Base-by-base conservation (phyloP, 2,329 filamentous ascomycete species). In the Blastomyces parvus region DNA sequence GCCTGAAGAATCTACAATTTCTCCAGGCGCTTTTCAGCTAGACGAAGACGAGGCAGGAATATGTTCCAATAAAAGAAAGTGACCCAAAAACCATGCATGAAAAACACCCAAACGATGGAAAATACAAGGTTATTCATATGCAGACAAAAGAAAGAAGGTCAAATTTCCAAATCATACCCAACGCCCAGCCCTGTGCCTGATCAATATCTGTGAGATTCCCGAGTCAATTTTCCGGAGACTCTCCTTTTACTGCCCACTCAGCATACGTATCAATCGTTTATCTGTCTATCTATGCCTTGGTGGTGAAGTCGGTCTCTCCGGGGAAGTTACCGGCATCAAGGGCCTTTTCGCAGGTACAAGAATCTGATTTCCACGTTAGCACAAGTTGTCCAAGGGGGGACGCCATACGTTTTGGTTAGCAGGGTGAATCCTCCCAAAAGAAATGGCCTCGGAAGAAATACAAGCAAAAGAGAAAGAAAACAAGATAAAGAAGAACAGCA, bases 231-330 rank as follows among this genome's bases (percentile, higher is more conserved):
- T 55, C 22, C 27, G 7, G 30, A 38, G 11, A 56, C 22, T 33
- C 4, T 19, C 53, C 53, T 7, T 22, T 19, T 36, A 30, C 19
- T 11, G 17, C 14, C 27, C 13, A 9, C n/a, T 53, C 50, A 53
- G 52, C 17, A 11, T 36, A 38, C 56, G 44, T 27, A 7, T 22
- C 38, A 14, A 38, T 38, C 8, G 3, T 40, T 13, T 48, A 25
- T 59, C 61, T 67, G 6, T 36, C 33, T 36, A 9, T 14, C 42
- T 44, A 70, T 60, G 70, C 69, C 79, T 83, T 85, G 62, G 87
- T 90, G 46, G 91, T 97, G 73, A 96, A 97, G 77, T 97, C 92
- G 59, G 84, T 89, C 84, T 97, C 92, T 69, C 88, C 78, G 36
- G 85, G 82, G 68, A 88, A 84, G 64, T 82, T 81, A 48, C 84